Evolutionary conservation across 495 filamentous ascomycete genomes (phyloP).

Genomic region (Penicillium chermesinum): DNA sequence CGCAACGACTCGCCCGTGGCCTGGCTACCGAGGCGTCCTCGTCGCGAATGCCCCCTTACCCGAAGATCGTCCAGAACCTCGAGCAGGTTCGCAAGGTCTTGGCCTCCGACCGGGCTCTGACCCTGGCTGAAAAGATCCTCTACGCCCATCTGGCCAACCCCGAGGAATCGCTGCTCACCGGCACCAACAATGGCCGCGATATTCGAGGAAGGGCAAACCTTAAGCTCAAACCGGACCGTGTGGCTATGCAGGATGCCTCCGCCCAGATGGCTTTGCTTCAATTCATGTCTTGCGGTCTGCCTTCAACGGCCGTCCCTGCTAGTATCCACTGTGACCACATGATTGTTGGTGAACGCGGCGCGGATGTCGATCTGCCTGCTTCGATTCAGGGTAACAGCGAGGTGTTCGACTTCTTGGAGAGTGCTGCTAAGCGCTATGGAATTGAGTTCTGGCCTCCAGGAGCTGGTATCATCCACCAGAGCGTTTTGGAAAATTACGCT

Average conservation of each 20-base stretch:
- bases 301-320: conserved; percentile 88
- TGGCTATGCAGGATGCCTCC: conserved; percentile 98
- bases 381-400: conserved; percentile 92
- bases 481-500: conserved; percentile 97
- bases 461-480: conserved; percentile 99
- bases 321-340: conserved; percentile 99
- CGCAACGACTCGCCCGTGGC: conserved; percentile 26
- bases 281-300: conserved; percentile 95
- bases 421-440: conserved; percentile 89
- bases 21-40: conserved; percentile 29
- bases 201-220: conserved; percentile 87
- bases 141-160: conserved; percentile 86
- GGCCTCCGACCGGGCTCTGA: conserved; percentile 54
- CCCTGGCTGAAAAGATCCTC: conserved; percentile 93
- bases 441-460: conserved; percentile 99
- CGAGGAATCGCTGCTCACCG: conserved; percentile 52
- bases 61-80: conserved; percentile 30
- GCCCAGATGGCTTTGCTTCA: conserved; percentile 97
- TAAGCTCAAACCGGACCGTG: conserved; percentile 95
- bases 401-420: conserved; percentile 96
- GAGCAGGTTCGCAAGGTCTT: conserved; percentile 28
- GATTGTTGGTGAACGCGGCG: conserved; percentile 87
- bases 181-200: conserved; percentile 58
- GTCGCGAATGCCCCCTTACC: conserved; percentile 28
- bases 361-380: conserved; percentile 77